phyloP scores from a whole-genome alignment of 352 stramenopile genomes.

The Pythium apleroticum region DNA sequence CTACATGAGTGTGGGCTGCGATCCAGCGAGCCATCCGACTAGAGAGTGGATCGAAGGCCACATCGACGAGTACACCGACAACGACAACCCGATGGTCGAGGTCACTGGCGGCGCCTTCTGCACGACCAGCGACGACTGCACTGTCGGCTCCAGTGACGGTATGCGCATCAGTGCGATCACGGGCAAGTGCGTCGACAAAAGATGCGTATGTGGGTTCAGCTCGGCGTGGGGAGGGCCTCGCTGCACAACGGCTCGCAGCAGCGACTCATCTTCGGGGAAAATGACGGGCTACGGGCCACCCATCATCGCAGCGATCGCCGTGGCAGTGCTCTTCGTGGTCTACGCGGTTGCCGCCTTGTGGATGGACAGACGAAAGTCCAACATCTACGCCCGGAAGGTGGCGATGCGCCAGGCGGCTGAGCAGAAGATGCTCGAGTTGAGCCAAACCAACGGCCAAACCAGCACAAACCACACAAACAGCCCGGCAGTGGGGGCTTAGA shows the following conservation, averaged over 20 bases:
- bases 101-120: conserved; percentile 52
- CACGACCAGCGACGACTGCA: conserved; percentile 49
- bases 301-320: not conserved
- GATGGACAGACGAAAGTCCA: not conserved
- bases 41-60: conserved; percentile 63
- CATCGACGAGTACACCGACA: conserved; percentile 50
- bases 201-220: conserved; percentile 40
- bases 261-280: not conserved
- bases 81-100: conserved; percentile 42
- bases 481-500: too few relatives aligned
- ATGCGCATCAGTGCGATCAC: conserved; percentile 25
- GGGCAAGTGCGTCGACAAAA: conserved; percentile 45
- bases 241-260: conserved; percentile 27
- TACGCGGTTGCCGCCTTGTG: not conserved
- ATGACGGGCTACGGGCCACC: not conserved
- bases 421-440: not conserved
- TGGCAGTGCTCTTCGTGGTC: not conserved
- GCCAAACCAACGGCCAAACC: not conserved
- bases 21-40: conserved; percentile 52
- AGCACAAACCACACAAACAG: too few relatives aligned
- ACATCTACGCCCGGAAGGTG: not conserved
- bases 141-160: conserved; percentile 21
- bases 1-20: conserved; percentile 47
- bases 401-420: not conserved
- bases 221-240: conserved; percentile 47